phyloP scores from a whole-genome alignment of 1,284 basidiomycete genomes.

The Takashimella tepidaria region DNA sequence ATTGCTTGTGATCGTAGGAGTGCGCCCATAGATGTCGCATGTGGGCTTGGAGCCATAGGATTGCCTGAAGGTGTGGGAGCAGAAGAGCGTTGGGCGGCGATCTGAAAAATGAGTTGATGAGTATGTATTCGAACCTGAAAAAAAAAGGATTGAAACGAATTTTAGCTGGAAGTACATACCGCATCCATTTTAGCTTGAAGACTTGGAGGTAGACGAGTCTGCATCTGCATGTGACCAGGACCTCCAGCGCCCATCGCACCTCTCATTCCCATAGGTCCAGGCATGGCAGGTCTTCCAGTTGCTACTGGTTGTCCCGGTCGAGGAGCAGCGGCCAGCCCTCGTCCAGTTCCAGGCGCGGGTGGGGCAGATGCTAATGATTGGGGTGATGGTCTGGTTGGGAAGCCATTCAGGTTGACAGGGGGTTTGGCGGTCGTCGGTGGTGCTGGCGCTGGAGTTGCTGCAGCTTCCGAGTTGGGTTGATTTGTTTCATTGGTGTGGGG shows the following conservation, averaged over 20 bases:
- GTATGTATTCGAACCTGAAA: background rate
- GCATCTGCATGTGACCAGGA: constrained; percentile 33
- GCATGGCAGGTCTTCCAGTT: constrained; percentile 20
- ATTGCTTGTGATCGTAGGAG: constrained; percentile 39
- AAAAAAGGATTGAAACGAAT: background rate
- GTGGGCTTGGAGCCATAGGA: constrained; percentile 20
- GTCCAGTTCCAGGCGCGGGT: constrained; percentile 2
- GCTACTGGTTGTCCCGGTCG: constrained; percentile 3
- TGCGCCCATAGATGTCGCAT: constrained; percentile 42
- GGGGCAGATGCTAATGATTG: constrained; percentile 2
- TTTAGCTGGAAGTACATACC: too few relatives aligned
- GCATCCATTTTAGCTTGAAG: constrained; percentile 88
- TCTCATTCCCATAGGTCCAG: constrained; percentile 34
- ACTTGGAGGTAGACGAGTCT: constrained; percentile 62
- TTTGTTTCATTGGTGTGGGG: background rate
- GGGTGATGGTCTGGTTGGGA: constrained; percentile 1
- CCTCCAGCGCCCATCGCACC: constrained; percentile 28
- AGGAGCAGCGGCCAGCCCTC: background rate
- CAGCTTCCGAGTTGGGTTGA: background rate
- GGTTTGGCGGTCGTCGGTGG: background rate
- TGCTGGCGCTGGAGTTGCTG: background rate
- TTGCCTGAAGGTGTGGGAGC: constrained; percentile 5
- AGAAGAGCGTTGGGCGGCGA: constrained; percentile 12
- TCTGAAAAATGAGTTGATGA: constrained; percentile 12
- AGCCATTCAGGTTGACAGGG: background rate